Conservation (phyloP, 352 stramenopile genomes). For the Blastocystis sp. region DNA sequence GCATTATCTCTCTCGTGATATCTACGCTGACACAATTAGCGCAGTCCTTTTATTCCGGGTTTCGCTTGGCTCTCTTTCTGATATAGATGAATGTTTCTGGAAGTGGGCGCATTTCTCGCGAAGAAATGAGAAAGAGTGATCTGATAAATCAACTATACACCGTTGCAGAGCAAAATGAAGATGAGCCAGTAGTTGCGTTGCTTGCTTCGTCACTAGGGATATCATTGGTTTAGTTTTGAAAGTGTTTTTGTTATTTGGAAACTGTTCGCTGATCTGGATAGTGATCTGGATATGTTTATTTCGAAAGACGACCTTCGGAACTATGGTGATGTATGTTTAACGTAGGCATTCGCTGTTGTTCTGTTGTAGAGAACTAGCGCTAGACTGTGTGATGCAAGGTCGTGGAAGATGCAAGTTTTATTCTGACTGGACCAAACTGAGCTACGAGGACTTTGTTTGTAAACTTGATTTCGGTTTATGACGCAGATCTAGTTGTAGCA, state of each 20-base stretch:
- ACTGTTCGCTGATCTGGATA: not conserved
- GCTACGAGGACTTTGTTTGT: slow-evolving; percentile 48
- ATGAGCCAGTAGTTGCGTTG: not conserved
- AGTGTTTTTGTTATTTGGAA: not conserved
- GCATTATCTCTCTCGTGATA: not conserved
- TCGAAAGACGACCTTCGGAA: not conserved
- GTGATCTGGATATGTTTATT: not conserved
- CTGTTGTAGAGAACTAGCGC: not conserved
- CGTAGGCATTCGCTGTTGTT: not conserved
- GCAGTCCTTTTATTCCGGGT: slow-evolving; percentile 4
- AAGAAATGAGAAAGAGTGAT: not conserved
- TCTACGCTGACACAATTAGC: not conserved
- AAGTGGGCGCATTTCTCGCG: not conserved
- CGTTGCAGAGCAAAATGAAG: not conserved
- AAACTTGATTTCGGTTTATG: not conserved
- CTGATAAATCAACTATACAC: not conserved
- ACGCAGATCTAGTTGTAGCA: not conserved
- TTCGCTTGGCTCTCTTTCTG: not conserved
- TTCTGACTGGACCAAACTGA: not conserved
- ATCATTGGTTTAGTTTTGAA: not conserved
- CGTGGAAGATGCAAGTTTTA: not conserved
- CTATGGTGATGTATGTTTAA: not conserved
- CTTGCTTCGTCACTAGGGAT: not conserved
- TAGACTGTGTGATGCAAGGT: not conserved
- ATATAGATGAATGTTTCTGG: not conserved